Evolutionary conservation across 371 early-diverging fungal species (phyloP).

Genomic region (Rhizopus delemar): DNA sequence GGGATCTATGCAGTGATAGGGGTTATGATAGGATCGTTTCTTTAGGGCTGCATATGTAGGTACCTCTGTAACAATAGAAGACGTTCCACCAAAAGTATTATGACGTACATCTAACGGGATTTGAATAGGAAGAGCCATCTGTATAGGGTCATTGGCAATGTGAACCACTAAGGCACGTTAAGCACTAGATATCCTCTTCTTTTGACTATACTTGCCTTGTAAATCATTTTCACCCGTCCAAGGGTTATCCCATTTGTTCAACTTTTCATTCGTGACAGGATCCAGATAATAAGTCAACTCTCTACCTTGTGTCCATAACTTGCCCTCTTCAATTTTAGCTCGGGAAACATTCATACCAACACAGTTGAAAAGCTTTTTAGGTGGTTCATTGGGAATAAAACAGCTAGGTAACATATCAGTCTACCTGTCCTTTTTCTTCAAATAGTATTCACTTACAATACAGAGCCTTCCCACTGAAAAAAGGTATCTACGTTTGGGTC

Average conservation of each 20-base stretch:
- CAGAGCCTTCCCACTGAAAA: conserved; percentile 45
- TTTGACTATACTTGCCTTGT: conserved; percentile 26
- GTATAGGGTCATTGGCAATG: conserved; percentile 48
- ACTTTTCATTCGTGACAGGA: conserved; percentile 31
- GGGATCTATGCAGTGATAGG: conserved; percentile 22
- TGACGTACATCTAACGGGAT: conserved; percentile 26
- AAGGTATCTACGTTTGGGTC: conserved; percentile 32
- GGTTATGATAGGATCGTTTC: not conserved
- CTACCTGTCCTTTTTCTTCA: not conserved
- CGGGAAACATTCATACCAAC: conserved; percentile 45
- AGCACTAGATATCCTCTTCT: not conserved
- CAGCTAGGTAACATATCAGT: conserved; percentile 13
- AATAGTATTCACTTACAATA: conserved; percentile 27
- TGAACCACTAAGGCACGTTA: conserved; percentile 26
- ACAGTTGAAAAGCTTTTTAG: conserved; percentile 37
- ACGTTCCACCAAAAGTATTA: conserved; percentile 20
- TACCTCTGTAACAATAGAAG: conserved; percentile 33
- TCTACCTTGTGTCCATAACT: conserved; percentile 25
- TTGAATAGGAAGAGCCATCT: conserved; percentile 35
- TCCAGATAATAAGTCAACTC: conserved; percentile 42
- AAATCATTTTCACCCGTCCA: conserved; percentile 36
- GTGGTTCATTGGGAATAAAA: conserved; percentile 35
- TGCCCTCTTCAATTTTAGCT: conserved; percentile 29
- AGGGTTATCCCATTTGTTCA: conserved; percentile 38
- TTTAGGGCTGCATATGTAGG: too few species aligned